Evolutionary conservation across 345 rosid genomes (phyloP), one percentile per base, ranked within the genome.

Genomic region (Populus nigra): DNA sequence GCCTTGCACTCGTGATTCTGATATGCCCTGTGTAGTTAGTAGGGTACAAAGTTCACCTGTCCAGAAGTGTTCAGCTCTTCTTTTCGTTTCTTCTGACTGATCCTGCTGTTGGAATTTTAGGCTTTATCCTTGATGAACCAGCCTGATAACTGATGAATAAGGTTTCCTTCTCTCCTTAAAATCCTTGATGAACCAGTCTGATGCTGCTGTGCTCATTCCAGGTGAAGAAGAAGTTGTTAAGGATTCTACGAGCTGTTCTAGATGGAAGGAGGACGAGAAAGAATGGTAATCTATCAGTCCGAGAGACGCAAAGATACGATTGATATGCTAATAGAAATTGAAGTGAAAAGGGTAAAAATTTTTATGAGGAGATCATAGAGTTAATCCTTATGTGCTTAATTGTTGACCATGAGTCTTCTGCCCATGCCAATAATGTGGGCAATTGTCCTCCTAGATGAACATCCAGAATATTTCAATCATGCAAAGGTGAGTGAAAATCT

Each of bases 361-460:
- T 25, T 1, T 82, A 87, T 47, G 78, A 79, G 67, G 79, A 87
- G 35, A 83, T 87, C 23, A 75, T 79, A 8, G 80, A 83, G 45
- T 18, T 83, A 5, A 57, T 85, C 15, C 41, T 83, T 27, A 29
- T 73, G 74, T 73, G 77, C 78, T 70, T 83, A 77, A 73, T 65
- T 53, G 89, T 83, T 1, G 89, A 86, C 22, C 86, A 78, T 72
- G 89, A 82, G 69, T 75, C 81, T 73, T 66, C 84, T 1, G 83
- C 83, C 1, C 83, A 76, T 74, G 63, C 65, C 10, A 43, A 72
- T 65, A 10, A 84, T 76, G 81, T 86, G 87, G 86, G 78, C 84
- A 0, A 31, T 41, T 22, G 2, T 82, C 10, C 74, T 72, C 62
- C 68, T 86, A 0, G 68, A 76, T 18, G 43, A 74, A 38, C 68